Conservation (phyloP, 2,329 filamentous ascomycete species). For the Fonsecaea monophora region DNA sequence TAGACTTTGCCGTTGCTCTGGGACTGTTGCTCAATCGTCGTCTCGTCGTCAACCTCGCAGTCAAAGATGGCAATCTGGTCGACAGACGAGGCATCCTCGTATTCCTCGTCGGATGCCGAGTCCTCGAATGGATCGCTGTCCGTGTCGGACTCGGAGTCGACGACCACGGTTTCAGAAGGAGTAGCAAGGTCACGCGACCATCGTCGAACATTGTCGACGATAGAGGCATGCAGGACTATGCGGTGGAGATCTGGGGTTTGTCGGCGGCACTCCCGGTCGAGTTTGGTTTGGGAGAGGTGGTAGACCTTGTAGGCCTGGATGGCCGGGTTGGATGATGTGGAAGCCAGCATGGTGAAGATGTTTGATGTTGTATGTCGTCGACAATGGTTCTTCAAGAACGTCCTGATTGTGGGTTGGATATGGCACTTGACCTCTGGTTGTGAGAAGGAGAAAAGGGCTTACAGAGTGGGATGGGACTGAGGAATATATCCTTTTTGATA, state of each 20-base stretch:
- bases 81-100: constrained; percentile 16
- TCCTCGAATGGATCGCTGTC: constrained; percentile 36
- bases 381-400: background rate
- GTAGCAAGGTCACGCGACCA: constrained; percentile 34
- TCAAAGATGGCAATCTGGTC: constrained; percentile 34
- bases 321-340: constrained; percentile 29
- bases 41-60: constrained; percentile 27
- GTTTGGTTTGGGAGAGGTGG: constrained; percentile 33
- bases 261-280: constrained; percentile 33
- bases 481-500: constrained; percentile 19
- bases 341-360: constrained; percentile 18
- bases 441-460: background rate
- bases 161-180: constrained; percentile 31
- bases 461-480: constrained; percentile 9
- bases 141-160: constrained; percentile 32
- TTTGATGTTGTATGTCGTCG: background rate
- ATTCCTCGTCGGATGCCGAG: constrained; percentile 23
- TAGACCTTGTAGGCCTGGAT: constrained; percentile 36
- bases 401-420: background rate
- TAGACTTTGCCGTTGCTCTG: constrained; percentile 15
- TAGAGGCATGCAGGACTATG: constrained; percentile 32
- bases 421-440: constrained; percentile 2
- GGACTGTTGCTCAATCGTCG: constrained; percentile 12
- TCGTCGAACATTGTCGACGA: constrained; percentile 35
- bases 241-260: constrained; percentile 34